Evolutionary conservation across 139 green algal genomes (phyloP), one percentile per base, ranked within the genome.

Genomic region (Chlamydomonas sp.): DNA sequence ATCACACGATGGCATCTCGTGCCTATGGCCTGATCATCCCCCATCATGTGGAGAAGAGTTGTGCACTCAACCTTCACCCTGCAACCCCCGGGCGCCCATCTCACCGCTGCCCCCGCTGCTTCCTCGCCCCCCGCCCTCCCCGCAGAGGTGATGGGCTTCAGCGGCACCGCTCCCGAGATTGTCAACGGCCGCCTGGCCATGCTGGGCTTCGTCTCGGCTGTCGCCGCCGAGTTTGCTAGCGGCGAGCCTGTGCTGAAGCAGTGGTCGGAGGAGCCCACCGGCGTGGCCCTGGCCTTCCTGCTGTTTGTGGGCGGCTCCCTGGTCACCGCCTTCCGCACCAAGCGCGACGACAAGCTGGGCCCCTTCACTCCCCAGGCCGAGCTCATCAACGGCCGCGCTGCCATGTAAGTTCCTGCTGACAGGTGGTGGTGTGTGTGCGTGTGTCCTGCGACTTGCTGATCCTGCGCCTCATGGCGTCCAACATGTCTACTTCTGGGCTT

Each of bases 361-460:
- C 77, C 89, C 74, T 92, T 98, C 89, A 94, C 90, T 0, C 93
- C 96, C 8, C 80, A 85, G 1, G 95, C 96, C 6, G 96, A 98
- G 86, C 90, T 96, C 4, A 91, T 87, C 4, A 97, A 98, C 88
- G 94, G 93, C 5, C 90, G 96, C 4, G 93, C 93, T 14, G 96
- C 96, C 5, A 97, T 97, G 95, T 88, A n/a, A 88, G 73, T 66
- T 4, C 2, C 4, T 2, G 17, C 59, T 17, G 5, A 4, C 4
- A 61, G 3, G 7, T 67, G 59, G 59, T 67, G 59, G 4, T 5
- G 49, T 10, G 5, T 49, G 59, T 81, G 7, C 77, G 6, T 58
- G 31, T 17, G 5, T 49, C 31, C 31, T 49, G 31, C 31, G 31
- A 49, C 31, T 49, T 49, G 31, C 31, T 49, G 31, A 49, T 49